These are phyloP conservation scores for Pulveroboletus sp. DNA, from an alignment of 768 basidiomycete genomes.

Conservation along the genomic window DNA sequence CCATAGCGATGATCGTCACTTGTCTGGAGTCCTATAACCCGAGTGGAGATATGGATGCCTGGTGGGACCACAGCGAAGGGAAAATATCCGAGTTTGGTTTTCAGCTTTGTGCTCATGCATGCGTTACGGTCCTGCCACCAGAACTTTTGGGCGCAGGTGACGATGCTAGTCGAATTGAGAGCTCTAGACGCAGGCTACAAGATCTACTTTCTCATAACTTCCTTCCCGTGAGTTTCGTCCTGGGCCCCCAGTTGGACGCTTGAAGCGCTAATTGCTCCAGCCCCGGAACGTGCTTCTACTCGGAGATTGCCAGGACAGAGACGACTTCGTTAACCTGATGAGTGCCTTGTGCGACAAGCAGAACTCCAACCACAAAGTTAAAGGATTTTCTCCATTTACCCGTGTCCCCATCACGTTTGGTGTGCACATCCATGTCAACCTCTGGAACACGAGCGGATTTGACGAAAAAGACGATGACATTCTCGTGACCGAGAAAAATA, in stretches of 20 bases:
- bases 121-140: conserved; percentile 27
- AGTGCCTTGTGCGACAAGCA: background rate
- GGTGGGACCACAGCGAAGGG: conserved; percentile 33
- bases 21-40: conserved; percentile 25
- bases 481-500: conserved; percentile 12
- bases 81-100: conserved; percentile 28
- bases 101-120: conserved; percentile 33
- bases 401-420: conserved; percentile 3
- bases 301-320: conserved; percentile 14
- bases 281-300: conserved; percentile 19
- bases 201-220: conserved; percentile 5
- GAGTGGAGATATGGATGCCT: conserved; percentile 27
- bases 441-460: conserved; percentile 14
- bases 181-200: conserved; percentile 10
- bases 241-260: background rate
- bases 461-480: conserved; percentile 11
- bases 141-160: background rate
- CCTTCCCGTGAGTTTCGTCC: conserved; percentile 11
- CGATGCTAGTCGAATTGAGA: conserved; percentile 6
- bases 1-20: conserved; percentile 25
- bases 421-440: conserved; percentile 12
- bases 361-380: background rate
- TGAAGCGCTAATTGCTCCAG: conserved; percentile 4
- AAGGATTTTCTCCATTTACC: background rate
- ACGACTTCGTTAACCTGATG: conserved; percentile 9